Conservation (phyloP, 2,329 filamentous ascomycete species). For the Pseudogymnoascus sp. region DNA sequence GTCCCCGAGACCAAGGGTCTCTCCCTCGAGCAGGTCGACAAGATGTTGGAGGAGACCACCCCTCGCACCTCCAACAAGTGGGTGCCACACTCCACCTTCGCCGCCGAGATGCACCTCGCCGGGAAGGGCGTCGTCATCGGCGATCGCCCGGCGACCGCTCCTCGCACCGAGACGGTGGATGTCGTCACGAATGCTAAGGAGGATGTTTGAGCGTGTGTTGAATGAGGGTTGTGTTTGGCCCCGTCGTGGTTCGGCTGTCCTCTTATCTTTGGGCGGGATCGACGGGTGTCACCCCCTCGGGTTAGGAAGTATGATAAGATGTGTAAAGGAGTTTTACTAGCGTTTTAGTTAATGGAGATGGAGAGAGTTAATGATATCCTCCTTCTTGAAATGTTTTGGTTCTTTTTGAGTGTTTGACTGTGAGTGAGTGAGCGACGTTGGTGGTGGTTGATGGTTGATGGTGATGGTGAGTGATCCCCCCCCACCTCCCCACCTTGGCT, state of each 20-base stretch:
- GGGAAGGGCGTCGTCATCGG: constrained; percentile 7
- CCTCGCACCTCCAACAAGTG: constrained; percentile 31
- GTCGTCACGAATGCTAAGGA: neutral
- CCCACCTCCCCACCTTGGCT: neutral
- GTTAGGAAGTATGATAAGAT: neutral
- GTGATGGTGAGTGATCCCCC: neutral
- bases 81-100: constrained; percentile 26
- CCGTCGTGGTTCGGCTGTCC: neutral
- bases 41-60: constrained; percentile 45
- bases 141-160: neutral
- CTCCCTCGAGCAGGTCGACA: constrained; percentile 65
- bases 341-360: constrained; percentile 23
- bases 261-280: neutral
- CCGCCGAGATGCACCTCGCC: constrained; percentile 20
- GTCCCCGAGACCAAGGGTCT: constrained; percentile 70
- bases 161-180: constrained; percentile 44
- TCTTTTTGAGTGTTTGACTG: too few species aligned
- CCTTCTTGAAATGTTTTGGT: neutral
- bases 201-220: neutral
- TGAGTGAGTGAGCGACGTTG: neutral
- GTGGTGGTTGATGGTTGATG: neutral
- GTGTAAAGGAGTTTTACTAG: constrained; percentile 14
- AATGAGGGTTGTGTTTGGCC: neutral
- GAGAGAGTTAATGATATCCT: neutral
- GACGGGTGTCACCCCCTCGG: neutral